Conservation (phyloP, 257 asterid species). For the Scutellaria barbata region DNA sequence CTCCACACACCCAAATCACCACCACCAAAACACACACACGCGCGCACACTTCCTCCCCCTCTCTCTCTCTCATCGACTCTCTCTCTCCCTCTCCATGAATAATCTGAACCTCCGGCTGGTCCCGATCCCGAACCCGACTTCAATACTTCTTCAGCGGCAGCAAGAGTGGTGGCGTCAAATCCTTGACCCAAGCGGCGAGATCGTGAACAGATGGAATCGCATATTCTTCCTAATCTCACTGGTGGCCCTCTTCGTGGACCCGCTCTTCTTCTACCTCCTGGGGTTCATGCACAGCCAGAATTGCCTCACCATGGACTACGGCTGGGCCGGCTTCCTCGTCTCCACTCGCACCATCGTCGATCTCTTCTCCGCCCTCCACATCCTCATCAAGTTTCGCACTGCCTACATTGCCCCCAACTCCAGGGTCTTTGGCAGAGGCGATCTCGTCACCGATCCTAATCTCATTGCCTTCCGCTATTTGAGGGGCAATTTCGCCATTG, state of each 20-base stretch:
- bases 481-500: constrained; percentile 66
- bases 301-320: constrained; percentile 62
- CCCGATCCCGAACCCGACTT: constrained; percentile 48
- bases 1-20: too few species aligned
- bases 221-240: constrained; percentile 64
- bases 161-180: constrained; percentile 68
- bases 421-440: constrained; percentile 86
- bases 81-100: constrained; percentile 49
- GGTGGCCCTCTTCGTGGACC: constrained; percentile 77
- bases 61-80: neutral
- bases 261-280: constrained; percentile 73
- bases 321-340: constrained; percentile 49
- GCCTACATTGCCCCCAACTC: constrained; percentile 66
- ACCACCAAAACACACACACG: too few species aligned
- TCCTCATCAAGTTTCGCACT: constrained; percentile 76
- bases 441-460: constrained; percentile 62
- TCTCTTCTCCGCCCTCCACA: constrained; percentile 68
- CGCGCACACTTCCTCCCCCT: too few species aligned
- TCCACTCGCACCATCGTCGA: constrained; percentile 60
- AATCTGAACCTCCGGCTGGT: constrained; percentile 45
- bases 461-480: constrained; percentile 66
- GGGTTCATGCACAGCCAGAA: constrained; percentile 36
- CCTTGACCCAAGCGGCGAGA: constrained; percentile 73
- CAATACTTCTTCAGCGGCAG: constrained; percentile 49
- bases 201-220: constrained; percentile 71